phyloP scores from a whole-genome alignment of 306 rosid genomes.

The Vigna hirtella region DNA sequence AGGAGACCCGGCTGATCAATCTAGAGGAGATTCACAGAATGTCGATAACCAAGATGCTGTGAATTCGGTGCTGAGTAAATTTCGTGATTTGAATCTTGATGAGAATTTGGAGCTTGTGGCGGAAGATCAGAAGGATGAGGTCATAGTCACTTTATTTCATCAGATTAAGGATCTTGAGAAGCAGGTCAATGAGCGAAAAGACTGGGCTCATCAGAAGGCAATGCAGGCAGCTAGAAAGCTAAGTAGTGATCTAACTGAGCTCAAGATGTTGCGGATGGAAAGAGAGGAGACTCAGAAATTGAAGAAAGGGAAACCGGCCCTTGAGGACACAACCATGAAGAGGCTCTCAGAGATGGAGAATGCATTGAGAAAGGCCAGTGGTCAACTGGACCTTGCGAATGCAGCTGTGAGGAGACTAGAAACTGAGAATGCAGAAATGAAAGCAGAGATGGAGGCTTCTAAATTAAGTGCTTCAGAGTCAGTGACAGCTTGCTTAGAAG shows the following conservation, averaged over 20 bases:
- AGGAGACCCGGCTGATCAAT: constrained; percentile 54
- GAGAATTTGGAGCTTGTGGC: constrained; percentile 81
- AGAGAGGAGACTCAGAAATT: constrained; percentile 92
- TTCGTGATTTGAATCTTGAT: constrained; percentile 85
- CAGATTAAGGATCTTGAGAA: constrained; percentile 90
- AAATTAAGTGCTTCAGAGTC: constrained; percentile 97
- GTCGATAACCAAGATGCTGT: constrained; percentile 71
- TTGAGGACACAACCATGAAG: constrained; percentile 92
- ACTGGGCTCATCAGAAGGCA: constrained; percentile 97
- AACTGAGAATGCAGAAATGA: constrained; percentile 91
- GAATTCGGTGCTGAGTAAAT: constrained; percentile 77
- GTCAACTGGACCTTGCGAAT: constrained; percentile 93
- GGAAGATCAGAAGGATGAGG: constrained; percentile 92
- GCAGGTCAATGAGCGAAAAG: constrained; percentile 84
- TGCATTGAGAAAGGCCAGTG: constrained; percentile 91
- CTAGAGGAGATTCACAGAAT: constrained; percentile 55
- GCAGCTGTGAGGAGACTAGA: constrained; percentile 86
- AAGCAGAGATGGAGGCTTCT: constrained; percentile 99
- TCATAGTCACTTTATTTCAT: constrained; percentile 72
- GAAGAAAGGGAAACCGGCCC: constrained; percentile 88
- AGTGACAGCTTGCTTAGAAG: constrained; percentile 76
- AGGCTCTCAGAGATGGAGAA: constrained; percentile 93
- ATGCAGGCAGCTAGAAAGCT: constrained; percentile 95
- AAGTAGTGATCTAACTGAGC: constrained; percentile 83
- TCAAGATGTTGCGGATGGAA: constrained; percentile 86